Evolutionary conservation across 1,284 basidiomycete species (phyloP), one percentile per base, ranked within the genome.

Genomic region (Fistulina hepatica): DNA sequence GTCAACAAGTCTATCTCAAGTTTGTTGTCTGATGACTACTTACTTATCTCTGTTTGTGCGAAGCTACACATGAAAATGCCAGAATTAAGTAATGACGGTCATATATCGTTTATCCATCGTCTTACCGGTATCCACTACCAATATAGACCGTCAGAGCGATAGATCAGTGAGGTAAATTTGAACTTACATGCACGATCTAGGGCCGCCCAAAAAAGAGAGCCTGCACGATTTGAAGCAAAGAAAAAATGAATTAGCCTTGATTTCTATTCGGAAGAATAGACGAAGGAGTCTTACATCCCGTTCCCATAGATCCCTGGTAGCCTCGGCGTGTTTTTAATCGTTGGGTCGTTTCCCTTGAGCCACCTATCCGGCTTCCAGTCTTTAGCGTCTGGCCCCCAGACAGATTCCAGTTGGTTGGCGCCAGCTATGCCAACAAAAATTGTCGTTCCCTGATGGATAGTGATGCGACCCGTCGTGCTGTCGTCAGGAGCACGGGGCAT

Each of bases 141-240:
- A n/a, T n/a, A n/a, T n/a, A n/a, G n/a, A n/a, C n/a, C n/a, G n/a
- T n/a, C n/a, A n/a, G n/a, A n/a, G n/a, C n/a, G n/a, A n/a, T n/a
- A n/a, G n/a, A n/a, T n/a, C n/a, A n/a, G n/a, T n/a, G n/a, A n/a
- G n/a, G n/a, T n/a, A n/a, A n/a, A n/a, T n/a, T n/a, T n/a, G n/a
- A n/a, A 42, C 50, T 35, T n/a, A 50, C 51, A 59, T 59, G 50
- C 54, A 60, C 17, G 56, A 47, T 25, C 54, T 45, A 6, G 43
- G 34, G 4, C 57, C 57, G 4, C 47, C 55, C n/a, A 51, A 42
- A 45, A 61, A 59, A 0, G 59, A 57, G 15, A 31, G 15, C 13
- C 15, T 31, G 19, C 3, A 31, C 13, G 13, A 13, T 19, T 31
- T 9, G 9, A 9, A 25, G 24, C 24, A n/a, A n/a, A n/a, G 9